Evolutionary conservation across 2,329 filamentous ascomycete genomes (phyloP), one percentile per base, ranked within the genome.

Genomic region (Sarocladiaceae sp.): DNA sequence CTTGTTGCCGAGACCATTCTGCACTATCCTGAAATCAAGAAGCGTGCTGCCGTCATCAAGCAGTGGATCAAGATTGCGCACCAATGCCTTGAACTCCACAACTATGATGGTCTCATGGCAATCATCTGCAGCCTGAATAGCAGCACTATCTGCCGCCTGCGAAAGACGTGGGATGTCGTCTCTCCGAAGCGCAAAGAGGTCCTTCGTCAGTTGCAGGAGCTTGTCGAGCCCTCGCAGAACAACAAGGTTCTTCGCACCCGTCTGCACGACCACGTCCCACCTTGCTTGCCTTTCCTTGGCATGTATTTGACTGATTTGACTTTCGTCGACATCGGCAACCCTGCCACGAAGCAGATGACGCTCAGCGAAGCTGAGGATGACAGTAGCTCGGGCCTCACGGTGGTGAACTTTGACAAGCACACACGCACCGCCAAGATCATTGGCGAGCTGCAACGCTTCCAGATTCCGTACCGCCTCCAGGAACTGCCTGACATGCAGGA

Each of bases 331-430:
- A 91, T 93, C 57, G 94, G 94, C 56, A 97, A 97, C 67, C 88
- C 89, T 29, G 83, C 90, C 4, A 92, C 87, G 2, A 90, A 93
- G 62, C 86, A 87, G 61, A 80, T 96, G 18, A 69, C 68, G 4
- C 65, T 74, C 3, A 59, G 60, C 20, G 67, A 78, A 65, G 73
- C 76, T 6, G 74, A 76, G 13, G 82, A 88, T n/a, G 79, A 84
- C 26, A 78, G 83, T 29, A 78, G 84, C 13, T 79, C 82, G 15
- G 80, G 83, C 23, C 79, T 90, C 61, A 83, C 84, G 0, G 89
- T 97, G 28, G 90, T 99, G 77, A 99, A 99, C 71, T 97, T 97
- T 62, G 93, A 97, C 76, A 97, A 97, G 72, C 91, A 97, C 66
- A 88, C 85, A 61, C 90, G 91, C 60, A 97, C 92, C 2, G 92